Percentiles rank a stretch among this genome's conserved stretches.
phyloP scores from a whole-genome alignment of 805 yeast genomes.

The Yueomyces sp. region DNA sequence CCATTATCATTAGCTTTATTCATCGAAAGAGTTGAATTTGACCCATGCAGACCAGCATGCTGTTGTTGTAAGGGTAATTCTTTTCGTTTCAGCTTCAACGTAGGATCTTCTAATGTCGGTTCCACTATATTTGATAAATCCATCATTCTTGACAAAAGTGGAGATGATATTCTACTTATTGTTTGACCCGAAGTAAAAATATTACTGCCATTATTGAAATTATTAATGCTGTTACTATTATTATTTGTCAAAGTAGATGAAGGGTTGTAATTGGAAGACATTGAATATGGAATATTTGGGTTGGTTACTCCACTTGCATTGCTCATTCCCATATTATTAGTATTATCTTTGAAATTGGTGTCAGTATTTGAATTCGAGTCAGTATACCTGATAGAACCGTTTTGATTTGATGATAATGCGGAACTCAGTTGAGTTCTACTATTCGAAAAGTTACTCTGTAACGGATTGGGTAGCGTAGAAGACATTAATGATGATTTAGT shows the following conservation, averaged over 20 bases:
- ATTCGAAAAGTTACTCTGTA: not conserved
- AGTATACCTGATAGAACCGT: conserved; percentile 14
- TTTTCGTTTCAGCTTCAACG: conserved; percentile 18
- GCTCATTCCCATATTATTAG: not conserved
- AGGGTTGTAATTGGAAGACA: not conserved
- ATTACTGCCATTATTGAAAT: conserved; percentile 2
- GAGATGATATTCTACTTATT: conserved; percentile 23
- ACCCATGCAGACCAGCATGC: too few species aligned
- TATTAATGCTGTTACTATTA: not conserved
- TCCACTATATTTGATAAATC: conserved; percentile 24
- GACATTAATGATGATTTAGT: not conserved
- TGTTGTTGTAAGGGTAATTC: not conserved
- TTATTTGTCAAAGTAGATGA: not conserved
- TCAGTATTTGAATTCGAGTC: not conserved
- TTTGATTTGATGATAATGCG: not conserved
- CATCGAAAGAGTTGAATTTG: not conserved
- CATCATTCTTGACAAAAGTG: conserved; percentile 24
- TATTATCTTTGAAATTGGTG: not conserved
- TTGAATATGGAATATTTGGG: not conserved
- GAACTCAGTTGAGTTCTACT: not conserved
- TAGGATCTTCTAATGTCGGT: conserved; percentile 25
- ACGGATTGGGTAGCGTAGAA: too few species aligned
- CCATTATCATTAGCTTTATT: not conserved
- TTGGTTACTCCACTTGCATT: not conserved
- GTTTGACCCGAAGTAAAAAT: conserved; percentile 9